These are phyloP conservation scores for Aphanoascus verrucosus DNA, from an alignment of 2,329 filamentous ascomycete species.

Conservation along the genomic window DNA sequence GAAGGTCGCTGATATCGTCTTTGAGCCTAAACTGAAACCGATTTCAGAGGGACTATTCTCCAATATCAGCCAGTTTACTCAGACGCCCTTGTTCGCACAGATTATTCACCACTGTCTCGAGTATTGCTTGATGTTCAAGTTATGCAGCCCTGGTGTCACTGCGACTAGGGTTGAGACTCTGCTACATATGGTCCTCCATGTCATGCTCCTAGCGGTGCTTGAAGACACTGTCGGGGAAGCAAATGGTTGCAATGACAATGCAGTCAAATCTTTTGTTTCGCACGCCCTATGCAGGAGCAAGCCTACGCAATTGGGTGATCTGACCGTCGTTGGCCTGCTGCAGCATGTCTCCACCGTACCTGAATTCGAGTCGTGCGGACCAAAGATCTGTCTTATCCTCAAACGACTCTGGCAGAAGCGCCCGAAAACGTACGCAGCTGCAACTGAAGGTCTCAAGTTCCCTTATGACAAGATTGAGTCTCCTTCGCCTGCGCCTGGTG, in stretches of 20 bases:
- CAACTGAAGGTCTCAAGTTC: slow-evolving; percentile 50
- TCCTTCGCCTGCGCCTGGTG: slow-evolving; percentile 61
- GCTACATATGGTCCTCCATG: slow-evolving; percentile 79
- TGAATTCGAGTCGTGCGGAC: slow-evolving; percentile 69
- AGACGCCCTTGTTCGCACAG: slow-evolving; percentile 76
- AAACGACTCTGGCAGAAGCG: slow-evolving; percentile 76
- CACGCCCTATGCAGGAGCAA: slow-evolving; percentile 57
- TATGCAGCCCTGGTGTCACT: slow-evolving; percentile 62
- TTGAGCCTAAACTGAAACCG: slow-evolving; percentile 70
- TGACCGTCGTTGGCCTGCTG: slow-evolving; percentile 45
- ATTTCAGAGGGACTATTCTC: slow-evolving; percentile 70
- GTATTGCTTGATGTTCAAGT: slow-evolving; percentile 62
- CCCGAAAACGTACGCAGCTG: slow-evolving; percentile 59
- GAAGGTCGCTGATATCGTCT: slow-evolving; percentile 71
- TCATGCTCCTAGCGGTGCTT: slow-evolving; percentile 71
- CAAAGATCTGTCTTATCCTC: slow-evolving; percentile 74
- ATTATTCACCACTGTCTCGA: slow-evolving; percentile 79
- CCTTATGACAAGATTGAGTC: slow-evolving; percentile 70
- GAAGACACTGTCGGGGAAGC: slow-evolving; percentile 61
- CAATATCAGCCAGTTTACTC: slow-evolving; percentile 66
- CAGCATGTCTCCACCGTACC: slow-evolving; percentile 51
- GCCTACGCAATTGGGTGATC: slow-evolving; percentile 29
- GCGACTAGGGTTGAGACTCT: slow-evolving; percentile 80
- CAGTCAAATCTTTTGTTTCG: slow-evolving; percentile 56
- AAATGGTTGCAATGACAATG: slow-evolving; percentile 35